Evolutionary conservation across 768 basidiomycete species (phyloP), one percentile per base, ranked within the genome.

Genomic region (Austroboletus eburneus): DNA sequence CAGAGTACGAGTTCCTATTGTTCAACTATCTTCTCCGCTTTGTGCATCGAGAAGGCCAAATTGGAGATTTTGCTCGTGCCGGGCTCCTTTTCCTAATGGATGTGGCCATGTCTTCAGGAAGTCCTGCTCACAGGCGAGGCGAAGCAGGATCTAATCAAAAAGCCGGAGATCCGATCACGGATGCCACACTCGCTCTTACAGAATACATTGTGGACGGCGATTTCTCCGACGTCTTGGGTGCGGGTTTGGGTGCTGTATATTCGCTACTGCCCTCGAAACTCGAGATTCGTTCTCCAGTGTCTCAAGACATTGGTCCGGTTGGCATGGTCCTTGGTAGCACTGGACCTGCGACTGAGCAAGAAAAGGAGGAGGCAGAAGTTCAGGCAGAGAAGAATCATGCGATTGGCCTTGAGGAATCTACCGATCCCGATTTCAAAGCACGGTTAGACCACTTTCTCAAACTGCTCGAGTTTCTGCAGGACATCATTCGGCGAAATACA

Each of bases 121-220:
- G 79, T 49, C 67, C 78, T 2, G 57, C 66, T 12, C 72, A 71
- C 50, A 70, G 70, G 32, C 62, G 66, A 35, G 73, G 68, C 21
- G 72, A 70, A 35, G 51, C 50, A 4, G 56, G 57, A 4, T 39
- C 57, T 17, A 54, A 58, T 20, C 43, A 54, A 9, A 17, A 21
- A 2, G 21, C 38, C 18, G 53, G 63, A 17, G 91, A 95, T 61
- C 85, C 92, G 3, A 78, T 91, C 34, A 80, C 79, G 24, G 91
- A 93, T 59, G 90, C 91, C 1, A 87, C 87, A 1, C 73, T 94
- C 35, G 87, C 90, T 8, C 72, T 98, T 32, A 91, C 91, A 17
- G 91, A 94, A 61, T 96, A 91, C 62, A 89, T 97, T 42, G 77
- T 96, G 16, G 91, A 95, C 58, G 91, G 93, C n/a, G 95, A 97